Evolutionary conservation across 495 filamentous ascomycete species (phyloP), one percentile per base, ranked within the genome.

Genomic region (Talaromyces trachyspermus): DNA sequence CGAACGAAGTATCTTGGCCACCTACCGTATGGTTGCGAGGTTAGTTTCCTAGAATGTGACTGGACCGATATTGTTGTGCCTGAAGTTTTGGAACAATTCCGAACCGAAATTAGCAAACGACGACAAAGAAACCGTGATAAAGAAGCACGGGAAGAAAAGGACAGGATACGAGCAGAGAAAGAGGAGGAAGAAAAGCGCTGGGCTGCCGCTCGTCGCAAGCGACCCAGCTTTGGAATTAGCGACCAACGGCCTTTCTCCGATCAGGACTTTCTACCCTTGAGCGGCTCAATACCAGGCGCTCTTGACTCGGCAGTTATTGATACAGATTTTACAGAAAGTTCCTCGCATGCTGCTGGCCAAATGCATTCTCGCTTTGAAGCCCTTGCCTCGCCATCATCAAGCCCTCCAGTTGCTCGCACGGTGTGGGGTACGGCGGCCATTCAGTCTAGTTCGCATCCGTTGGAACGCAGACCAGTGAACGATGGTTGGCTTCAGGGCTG

Each of bases 41-140:
- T 97, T 32, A 86, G 76, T 53, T 97, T 97, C 56, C 68, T 98
- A 0, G 92, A 97, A 63, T 98, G 92, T 55, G 89, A 98, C 60
- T 98, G 92, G 92, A 88, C 88, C 1, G 92, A 95, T 53, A 79
- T 89, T 12, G 88, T 98, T 14, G 66, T 77, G 5, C 73, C 80
- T 2, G 87, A 90, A 38, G 72, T 91, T 8, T 68, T 98, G 12
- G 78, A 77, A 14, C 68, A 71, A 2, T 98, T 95, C 66, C 70
- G 71, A 15, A 59, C 69, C 2, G 89, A 96, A 54, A 86, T 89
- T 32, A 86, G 89, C 51, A 77, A 81, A 37, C 72, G 92, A 25
- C 74, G 89, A 26, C 89, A 84, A 57, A 70, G 76, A 33, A 92
- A 95, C 58, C 69, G 74, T 24, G 94, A 97, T 48, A 97, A 96